phyloP scores from a whole-genome alignment of 169 alveolate species.

The Cryptosporidium sp. region DNA sequence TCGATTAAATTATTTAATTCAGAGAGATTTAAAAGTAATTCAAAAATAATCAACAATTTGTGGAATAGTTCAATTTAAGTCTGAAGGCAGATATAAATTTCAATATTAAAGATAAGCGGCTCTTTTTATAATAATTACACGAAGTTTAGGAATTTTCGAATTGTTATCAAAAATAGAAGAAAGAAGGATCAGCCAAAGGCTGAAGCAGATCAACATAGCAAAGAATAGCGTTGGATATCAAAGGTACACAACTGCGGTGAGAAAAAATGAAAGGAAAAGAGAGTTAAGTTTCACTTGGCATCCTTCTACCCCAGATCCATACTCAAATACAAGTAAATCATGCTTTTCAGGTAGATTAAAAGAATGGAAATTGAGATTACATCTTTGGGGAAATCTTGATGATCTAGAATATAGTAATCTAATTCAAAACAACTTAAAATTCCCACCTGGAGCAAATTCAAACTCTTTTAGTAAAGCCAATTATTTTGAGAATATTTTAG shows the following conservation, averaged over 20 bases:
- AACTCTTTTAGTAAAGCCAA: background rate
- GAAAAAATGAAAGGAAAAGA: constrained; percentile 38
- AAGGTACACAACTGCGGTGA: constrained; percentile 58
- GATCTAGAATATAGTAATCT: constrained; percentile 29
- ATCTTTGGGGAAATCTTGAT: constrained; percentile 71
- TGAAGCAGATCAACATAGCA: constrained; percentile 61
- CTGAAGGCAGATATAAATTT: background rate
- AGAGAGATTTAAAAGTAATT: constrained; percentile 1
- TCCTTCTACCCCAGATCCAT: constrained; percentile 62
- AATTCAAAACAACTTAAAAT: constrained; percentile 38
- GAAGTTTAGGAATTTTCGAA: background rate
- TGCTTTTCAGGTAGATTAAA: constrained; percentile 67
- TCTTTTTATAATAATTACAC: background rate
- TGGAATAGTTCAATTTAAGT: too few relatives aligned
- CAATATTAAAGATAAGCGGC: background rate
- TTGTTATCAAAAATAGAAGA: constrained; percentile 24
- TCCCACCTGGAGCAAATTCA: constrained; percentile 33
- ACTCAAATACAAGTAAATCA: constrained; percentile 42
- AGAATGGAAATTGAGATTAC: constrained; percentile 68
- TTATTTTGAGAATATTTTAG: background rate
- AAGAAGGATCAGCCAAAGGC: constrained; percentile 73
- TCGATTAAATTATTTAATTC: constrained; percentile 3
- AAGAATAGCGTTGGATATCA: constrained; percentile 61
- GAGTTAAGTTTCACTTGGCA: constrained; percentile 43
- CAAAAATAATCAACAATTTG: background rate